Base-by-base conservation (phyloP, 1,139 yeast species). In the Torulaspora globosa region DNA sequence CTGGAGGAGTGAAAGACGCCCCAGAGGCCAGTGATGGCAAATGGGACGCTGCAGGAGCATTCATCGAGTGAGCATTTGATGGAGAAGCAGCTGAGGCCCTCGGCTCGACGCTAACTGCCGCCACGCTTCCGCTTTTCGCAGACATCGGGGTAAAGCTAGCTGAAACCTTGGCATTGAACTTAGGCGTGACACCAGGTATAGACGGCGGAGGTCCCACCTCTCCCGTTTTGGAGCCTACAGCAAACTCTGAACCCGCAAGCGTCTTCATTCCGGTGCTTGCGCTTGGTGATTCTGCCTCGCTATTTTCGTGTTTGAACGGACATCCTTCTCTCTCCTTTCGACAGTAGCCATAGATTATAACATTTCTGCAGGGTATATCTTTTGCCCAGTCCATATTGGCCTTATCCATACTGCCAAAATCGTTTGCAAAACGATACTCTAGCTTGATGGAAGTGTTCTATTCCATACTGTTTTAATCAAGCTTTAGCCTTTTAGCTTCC, bases 291-390 rank as follows among this genome's bases (percentile, higher is more conserved):
- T 48, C 40, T 39, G 47, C 30, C 21, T 47, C 54, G 27, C 54
- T 55, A 35, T 52, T 54, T 35, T 59, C 62, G 50, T 88, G 96
- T 46, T 79, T 80, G 63, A 87, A 88, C 2, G 84, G 85, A 64
- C 96, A 88, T 15, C 96, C 96, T 60, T 87, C 88, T 57, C 85
- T 85, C 56, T 86, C 92, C 68, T 78, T 88, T 66, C 87, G 87
- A 71, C 97, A 89, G 59, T 78, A 87, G 8, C 96, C 97, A 68
- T 87, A 89, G 39, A 87, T 86, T 43, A 83, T 78, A 48, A 88
- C 82, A 62, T 88, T 88, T 64, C 92, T 77, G 68, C 97, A 88
- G 49, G 85, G 89, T 32, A 88, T 83, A 55, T 83, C 87, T 65
- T 78, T 82, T 6, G 94, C 90, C 72, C 79, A 74, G 21, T 74